phyloP scores from a whole-genome alignment of 1,284 basidiomycete genomes.

The Tilletia horrida region DNA sequence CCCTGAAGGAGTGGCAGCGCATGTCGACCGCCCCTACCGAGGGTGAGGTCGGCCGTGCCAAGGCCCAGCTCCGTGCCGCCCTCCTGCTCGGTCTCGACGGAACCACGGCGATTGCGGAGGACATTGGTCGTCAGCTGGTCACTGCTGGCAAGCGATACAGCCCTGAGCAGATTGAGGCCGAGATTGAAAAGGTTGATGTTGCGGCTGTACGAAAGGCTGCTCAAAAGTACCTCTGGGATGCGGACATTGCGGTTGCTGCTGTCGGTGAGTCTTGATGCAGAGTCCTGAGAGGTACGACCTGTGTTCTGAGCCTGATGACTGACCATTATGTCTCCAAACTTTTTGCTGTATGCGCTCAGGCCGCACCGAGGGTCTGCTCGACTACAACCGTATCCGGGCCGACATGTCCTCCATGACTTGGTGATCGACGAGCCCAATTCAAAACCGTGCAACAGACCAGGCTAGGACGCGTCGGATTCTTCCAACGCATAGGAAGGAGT shows the following conservation, averaged over 20 bases:
- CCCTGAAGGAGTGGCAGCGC: constrained; percentile 91
- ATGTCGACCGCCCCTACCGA: constrained; percentile 83
- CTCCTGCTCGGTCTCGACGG: constrained; percentile 88
- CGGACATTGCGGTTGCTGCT: constrained; percentile 61
- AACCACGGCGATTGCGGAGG: constrained; percentile 92
- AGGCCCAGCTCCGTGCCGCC: constrained; percentile 94
- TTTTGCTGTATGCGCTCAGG: constrained; percentile 59
- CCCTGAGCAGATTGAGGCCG: constrained; percentile 88
- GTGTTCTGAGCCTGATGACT: not conserved
- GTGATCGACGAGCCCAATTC: constrained; percentile 28
- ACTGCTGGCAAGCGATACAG: constrained; percentile 76
- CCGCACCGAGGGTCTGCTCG: constrained; percentile 74
- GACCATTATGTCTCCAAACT: not conserved
- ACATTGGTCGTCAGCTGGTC: constrained; percentile 94
- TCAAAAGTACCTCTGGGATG: constrained; percentile 95
- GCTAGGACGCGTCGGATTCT: too few species aligned
- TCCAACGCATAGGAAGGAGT: too few species aligned
- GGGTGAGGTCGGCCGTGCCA: constrained; percentile 90
- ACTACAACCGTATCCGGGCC: constrained; percentile 57
- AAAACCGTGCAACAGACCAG: too few species aligned
- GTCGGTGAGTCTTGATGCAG: constrained; percentile 21
- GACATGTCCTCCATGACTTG: constrained; percentile 54
- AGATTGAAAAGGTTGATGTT: constrained; percentile 80
- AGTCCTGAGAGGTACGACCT: not conserved
- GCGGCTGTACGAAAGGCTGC: constrained; percentile 93